Evolutionary conservation across 2,329 filamentous ascomycete genomes (phyloP).

Genomic region (Elsinoe arachidis): DNA sequence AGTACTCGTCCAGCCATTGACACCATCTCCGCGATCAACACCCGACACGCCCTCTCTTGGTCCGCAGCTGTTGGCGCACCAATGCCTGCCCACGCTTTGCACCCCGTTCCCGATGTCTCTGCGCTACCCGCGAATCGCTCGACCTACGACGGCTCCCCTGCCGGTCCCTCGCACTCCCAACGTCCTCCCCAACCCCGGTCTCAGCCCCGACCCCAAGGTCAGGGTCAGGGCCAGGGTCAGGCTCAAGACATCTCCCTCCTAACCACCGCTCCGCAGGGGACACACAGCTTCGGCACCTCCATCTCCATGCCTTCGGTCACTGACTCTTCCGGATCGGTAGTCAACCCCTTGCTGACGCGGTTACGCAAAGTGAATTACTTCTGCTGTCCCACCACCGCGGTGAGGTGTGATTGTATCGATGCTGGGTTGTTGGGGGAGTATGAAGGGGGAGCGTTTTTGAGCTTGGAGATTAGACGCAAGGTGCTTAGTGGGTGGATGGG

Average conservation of each 20-base stretch:
- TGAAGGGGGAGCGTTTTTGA: not conserved
- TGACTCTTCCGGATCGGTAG: not conserved
- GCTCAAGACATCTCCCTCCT: not conserved
- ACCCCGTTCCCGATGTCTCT: not conserved
- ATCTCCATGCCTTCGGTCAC: not conserved
- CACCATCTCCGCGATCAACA: not conserved
- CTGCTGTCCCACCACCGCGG: not conserved
- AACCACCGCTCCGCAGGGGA: not conserved
- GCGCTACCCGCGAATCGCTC: not conserved
- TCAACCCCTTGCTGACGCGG: not conserved
- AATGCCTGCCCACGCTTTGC: not conserved
- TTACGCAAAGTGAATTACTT: not conserved
- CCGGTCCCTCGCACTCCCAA: not conserved
- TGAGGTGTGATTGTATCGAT: slow-evolving; percentile 2
- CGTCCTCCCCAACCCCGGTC: too few relatives aligned
- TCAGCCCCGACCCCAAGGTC: too few relatives aligned
- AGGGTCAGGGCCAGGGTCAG: too few relatives aligned
- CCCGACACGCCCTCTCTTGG: not conserved
- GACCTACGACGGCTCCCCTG: not conserved
- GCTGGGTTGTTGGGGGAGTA: slow-evolving; percentile 5
- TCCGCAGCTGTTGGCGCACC: not conserved
- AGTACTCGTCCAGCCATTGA: not conserved
- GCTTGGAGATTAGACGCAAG: slow-evolving; percentile 2
- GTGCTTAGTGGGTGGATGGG: not conserved
- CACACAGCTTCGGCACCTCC: not conserved